Conservation (phyloP, 2,329 filamentous ascomycete species). For the Aureobasidium melanogenum region DNA sequence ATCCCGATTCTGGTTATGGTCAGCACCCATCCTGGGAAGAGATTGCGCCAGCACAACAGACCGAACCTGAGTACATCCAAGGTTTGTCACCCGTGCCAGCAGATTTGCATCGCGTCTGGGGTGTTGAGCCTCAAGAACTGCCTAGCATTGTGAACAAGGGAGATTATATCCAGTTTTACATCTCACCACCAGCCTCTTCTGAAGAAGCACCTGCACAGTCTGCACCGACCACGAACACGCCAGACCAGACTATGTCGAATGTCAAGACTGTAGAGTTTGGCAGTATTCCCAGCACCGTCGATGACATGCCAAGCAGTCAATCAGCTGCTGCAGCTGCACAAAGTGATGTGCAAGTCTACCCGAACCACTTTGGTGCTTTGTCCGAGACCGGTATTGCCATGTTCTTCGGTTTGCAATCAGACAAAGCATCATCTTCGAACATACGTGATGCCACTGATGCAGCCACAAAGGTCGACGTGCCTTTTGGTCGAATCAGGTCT, state of each 20-base stretch:
- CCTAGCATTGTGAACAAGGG: constrained; percentile 53
- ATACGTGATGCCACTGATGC: constrained; percentile 12
- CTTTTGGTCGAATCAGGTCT: constrained; percentile 21
- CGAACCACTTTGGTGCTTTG: constrained; percentile 51
- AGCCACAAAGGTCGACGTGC: constrained; percentile 41
- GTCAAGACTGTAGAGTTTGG: constrained; percentile 29
- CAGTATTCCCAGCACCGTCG: constrained; percentile 36
- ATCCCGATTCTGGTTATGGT: constrained; percentile 49
- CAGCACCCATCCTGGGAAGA: not conserved
- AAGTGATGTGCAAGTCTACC: constrained; percentile 12
- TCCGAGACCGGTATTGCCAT: constrained; percentile 51
- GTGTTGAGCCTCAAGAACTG: constrained; percentile 27
- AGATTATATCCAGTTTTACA: constrained; percentile 59
- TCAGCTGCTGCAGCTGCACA: constrained; percentile 13
- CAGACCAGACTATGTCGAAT: not conserved
- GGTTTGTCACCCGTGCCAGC: constrained; percentile 5
- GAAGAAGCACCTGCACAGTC: not conserved
- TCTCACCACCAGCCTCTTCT: constrained; percentile 19
- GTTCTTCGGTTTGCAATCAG: constrained; percentile 17
- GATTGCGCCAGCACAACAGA: not conserved
- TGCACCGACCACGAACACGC: constrained; percentile 21
- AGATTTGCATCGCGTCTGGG: constrained; percentile 18
- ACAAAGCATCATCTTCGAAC: not conserved
- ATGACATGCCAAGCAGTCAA: constrained; percentile 19
- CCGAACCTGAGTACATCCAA: not conserved